Base-by-base conservation (phyloP, 192 early-diverging fungal species). In the Chytriomyces sp. region DNA sequence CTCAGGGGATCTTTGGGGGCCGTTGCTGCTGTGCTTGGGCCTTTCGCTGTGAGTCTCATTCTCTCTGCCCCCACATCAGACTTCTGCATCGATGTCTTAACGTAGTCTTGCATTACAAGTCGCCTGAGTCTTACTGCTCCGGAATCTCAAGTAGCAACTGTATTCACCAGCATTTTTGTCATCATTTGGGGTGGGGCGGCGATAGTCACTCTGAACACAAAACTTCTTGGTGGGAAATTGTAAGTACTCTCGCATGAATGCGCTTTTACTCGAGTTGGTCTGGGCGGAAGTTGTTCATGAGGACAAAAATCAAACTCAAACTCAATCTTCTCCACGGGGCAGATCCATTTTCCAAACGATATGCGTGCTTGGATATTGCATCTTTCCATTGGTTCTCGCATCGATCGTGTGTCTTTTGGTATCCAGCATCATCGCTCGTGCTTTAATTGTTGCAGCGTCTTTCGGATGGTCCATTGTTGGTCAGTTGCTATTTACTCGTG, bases 271-370 rank as follows among this genome's bases (percentile, higher is more conserved):
- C 44, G 20, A 18, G 45, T n/a, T 24, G 23, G n/a, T 72, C 44
- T 57, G 65, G 50, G 69, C 28, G 50, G 72, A 43, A 7, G 44
- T 67, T 16, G 49, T 67, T 23, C 43, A 7, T 13, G 9, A 43
- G 11, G 45, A 7, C 26, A 18, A 50, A 18, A 69, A 16, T 28
- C 16, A 18, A 69, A 3, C 26, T 65, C 16, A 13, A 23, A 28
- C 16, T 3, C 67, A 3, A 45, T 49, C 3, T 35, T 35, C 35
- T 35, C 35, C 35, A 35, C 13, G 35, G 49, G 59, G 35, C 80
- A 95, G 93, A 8, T 99, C 97, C 8, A 97, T 99, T 77, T 97
- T 97, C 82, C 97, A 99, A 77, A 93, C 91, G 76, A 95, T 99
- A 7, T 99, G 97, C 82, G 92, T 96, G 16, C 86, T 99, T 64